Base-by-base conservation (phyloP, 495 filamentous ascomycete genomes). In the Xanthoparmelia taractica region DNA sequence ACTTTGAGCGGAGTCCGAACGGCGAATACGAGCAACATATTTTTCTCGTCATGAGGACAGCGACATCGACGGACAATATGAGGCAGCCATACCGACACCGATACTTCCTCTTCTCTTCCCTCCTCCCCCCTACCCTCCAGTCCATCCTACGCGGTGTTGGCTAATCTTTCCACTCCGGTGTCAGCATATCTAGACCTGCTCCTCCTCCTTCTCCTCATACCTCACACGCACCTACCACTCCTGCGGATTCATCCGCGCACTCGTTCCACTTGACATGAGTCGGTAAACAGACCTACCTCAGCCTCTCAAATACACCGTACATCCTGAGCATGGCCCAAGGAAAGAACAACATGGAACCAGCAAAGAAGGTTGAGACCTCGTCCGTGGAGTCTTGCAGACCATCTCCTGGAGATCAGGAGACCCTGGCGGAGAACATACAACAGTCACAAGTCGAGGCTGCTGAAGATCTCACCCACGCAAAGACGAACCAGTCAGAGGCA, bases 361-460 rank as follows among this genome's bases (percentile, higher is more conserved):
- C n/a, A 40, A 55, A 56, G 48, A 1, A 13, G 0, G 25, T 61
- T 27, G 36, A 58, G 15, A 33, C 40, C 29, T 45, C 29, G 6
- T 27, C 61, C 45, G 45, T 17, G 2, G 25, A 52, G 2, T 8
- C n/a, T 37, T 43, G 47, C 17, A 54, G 54, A n/a, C 48, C 60
- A n/a, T 15, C 37, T 41, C 55, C 61, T 2, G 41, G 40, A 18
- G 48, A 63, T 8, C 27, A 41, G 40, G 61, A 50, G 56, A 56
- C 55, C 20, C 41, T 58, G 34, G 40, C 45, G 33, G 55, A 58
- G 6, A 58, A 58, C 20, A 38, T 57, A 36, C 60, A 58, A 48
- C n/a, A 25, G 11, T 48, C 40, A 17, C 31, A 18, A 2, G 29
- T 48, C n/a, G 27, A 58, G 25, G 15, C 31, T 12, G n/a, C 31